These are phyloP conservation scores for Echium plantagineum DNA, from an alignment of 257 asterid genomes.

Conservation along the genomic window DNA sequence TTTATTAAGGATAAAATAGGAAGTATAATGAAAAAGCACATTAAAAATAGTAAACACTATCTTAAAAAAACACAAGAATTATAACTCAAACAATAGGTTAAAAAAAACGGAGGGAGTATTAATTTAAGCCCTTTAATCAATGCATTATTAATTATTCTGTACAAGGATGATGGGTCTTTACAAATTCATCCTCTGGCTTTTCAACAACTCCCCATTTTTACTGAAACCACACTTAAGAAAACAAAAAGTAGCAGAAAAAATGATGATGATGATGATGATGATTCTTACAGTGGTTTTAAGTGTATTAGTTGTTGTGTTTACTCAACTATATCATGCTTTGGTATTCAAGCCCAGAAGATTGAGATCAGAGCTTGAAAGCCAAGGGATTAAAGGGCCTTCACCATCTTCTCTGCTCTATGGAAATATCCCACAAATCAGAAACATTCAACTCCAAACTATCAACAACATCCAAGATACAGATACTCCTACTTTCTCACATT, in stretches of 20 bases:
- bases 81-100: too few species aligned
- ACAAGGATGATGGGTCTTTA: too few species aligned
- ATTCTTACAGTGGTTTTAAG: conserved; percentile 20
- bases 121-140: too few species aligned
- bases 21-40: too few species aligned
- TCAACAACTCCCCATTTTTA: neutral
- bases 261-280: too few species aligned
- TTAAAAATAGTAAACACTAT: too few species aligned
- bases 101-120: too few species aligned
- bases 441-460: conserved; percentile 15
- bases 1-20: too few species aligned
- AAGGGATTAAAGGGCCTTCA: conserved; percentile 55
- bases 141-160: too few species aligned
- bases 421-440: conserved; percentile 45
- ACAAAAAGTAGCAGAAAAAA: neutral
- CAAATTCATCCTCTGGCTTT: too few species aligned
- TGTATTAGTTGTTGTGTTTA: conserved; percentile 11
- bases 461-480: conserved; percentile 6
- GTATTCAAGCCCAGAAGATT: conserved; percentile 28
- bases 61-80: too few species aligned
- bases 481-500: conserved; percentile 16
- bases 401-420: conserved; percentile 42
- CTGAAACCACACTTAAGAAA: neutral
- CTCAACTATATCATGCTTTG: conserved; percentile 15
- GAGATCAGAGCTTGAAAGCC: conserved; percentile 35